phyloP scores from a whole-genome alignment of 129 eudicot genomes.

The Flaveria brownii region DNA sequence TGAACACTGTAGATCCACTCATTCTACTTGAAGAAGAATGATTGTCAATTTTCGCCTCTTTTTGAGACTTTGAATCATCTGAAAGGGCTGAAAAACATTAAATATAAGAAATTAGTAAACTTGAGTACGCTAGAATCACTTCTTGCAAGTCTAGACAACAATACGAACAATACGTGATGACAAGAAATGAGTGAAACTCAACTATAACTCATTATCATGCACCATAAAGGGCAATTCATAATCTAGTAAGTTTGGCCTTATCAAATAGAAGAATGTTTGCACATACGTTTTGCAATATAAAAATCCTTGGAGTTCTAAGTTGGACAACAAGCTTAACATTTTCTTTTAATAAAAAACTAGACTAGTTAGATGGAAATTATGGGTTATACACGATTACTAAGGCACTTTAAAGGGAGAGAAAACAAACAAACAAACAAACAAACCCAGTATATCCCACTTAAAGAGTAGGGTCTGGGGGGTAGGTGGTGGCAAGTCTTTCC shows the following conservation, averaged over 20 bases:
- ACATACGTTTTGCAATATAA: neutral
- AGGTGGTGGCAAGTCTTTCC: too few relatives aligned
- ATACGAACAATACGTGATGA: neutral
- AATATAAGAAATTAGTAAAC: neutral
- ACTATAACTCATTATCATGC: neutral
- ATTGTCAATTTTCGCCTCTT: constrained; percentile 35
- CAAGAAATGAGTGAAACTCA: constrained; percentile 2
- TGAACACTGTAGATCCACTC: constrained; percentile 52
- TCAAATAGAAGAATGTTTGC: neutral
- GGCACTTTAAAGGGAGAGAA: too few relatives aligned
- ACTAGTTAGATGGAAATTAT: too few relatives aligned
- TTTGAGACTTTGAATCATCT: constrained; percentile 52
- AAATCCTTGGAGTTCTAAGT: neutral
- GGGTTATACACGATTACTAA: too few relatives aligned
- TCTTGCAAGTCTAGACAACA: neutral
- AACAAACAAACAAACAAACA: too few relatives aligned
- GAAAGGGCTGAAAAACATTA: constrained; percentile 51
- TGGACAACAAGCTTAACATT: too few relatives aligned
- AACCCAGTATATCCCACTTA: too few relatives aligned
- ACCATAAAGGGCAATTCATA: neutral
- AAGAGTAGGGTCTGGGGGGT: too few relatives aligned
- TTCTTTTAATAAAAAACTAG: too few relatives aligned
- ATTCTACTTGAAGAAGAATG: constrained; percentile 48
- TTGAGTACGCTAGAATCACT: neutral
- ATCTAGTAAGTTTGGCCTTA: neutral